Evolutionary conservation across 2,329 filamentous ascomycete genomes (phyloP).

Genomic region (Diaporthe citrichinensis): DNA sequence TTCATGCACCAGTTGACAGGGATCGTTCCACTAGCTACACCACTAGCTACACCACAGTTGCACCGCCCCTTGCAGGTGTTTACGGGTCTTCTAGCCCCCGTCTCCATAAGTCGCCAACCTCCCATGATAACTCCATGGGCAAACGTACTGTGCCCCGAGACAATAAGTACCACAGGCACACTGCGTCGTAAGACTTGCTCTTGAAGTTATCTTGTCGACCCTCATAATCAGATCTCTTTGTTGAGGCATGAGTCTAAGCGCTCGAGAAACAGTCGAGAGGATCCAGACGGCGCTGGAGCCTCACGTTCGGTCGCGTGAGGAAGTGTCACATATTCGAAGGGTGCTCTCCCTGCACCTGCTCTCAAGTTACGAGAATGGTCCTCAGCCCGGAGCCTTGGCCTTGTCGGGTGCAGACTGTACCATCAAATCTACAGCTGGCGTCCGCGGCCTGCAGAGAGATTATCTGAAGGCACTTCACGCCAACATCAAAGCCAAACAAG

Average conservation of each 20-base stretch:
- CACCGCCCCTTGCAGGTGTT: not conserved
- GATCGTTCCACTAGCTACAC: conserved; percentile 2
- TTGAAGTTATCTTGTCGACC: too few relatives aligned
- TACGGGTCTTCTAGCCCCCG: not conserved
- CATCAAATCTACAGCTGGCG: conserved; percentile 53
- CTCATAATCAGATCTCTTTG: not conserved
- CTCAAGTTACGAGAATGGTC: conserved; percentile 60
- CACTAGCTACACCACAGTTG: conserved; percentile 5
- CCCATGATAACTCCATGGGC: not conserved
- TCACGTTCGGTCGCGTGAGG: conserved; percentile 70
- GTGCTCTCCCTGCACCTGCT: conserved; percentile 68
- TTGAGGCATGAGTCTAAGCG: conserved; percentile 45
- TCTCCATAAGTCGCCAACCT: not conserved
- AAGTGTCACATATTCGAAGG: conserved; percentile 69
- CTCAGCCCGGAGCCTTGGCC: conserved; percentile 61
- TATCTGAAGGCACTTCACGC: conserved; percentile 68
- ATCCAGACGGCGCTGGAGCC: conserved; percentile 63
- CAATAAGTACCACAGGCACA: not conserved
- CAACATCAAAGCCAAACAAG: conserved; percentile 65
- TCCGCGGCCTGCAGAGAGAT: conserved; percentile 65
- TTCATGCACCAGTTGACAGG: conserved; percentile 26
- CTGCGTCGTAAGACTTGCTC: not conserved
- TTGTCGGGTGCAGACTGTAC: conserved; percentile 59
- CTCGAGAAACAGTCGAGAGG: conserved; percentile 53
- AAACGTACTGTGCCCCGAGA: not conserved